These are phyloP conservation scores for Madurella mycetomatis DNA, from an alignment of 2,329 filamentous ascomycete genomes.

Conservation along the genomic window DNA sequence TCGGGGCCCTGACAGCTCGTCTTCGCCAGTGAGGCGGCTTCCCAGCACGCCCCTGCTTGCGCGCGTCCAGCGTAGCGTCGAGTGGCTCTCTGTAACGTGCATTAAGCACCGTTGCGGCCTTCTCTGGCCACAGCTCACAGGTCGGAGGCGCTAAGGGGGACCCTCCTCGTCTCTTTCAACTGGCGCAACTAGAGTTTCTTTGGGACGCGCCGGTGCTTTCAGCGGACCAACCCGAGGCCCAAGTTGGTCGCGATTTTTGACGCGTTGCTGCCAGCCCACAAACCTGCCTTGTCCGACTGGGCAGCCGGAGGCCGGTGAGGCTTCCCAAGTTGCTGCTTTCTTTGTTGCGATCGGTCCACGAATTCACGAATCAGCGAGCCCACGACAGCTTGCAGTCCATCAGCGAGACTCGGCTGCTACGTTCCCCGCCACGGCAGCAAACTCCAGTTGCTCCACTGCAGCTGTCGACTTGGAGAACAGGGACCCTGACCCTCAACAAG, in stretches of 20 bases:
- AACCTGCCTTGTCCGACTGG: conserved; percentile 10
- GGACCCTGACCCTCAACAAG: conserved; percentile 15
- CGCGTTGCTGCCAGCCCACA: conserved; percentile 20
- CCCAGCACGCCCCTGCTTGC: conserved; percentile 2
- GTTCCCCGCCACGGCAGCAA: conserved; percentile 1
- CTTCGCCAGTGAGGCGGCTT: conserved; percentile 1
- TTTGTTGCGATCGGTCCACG: conserved; percentile 8
- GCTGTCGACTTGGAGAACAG: conserved; percentile 10
- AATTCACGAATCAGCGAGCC: conserved; percentile 11
- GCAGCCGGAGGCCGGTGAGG: conserved; percentile 9
- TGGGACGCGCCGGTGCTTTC: conserved; percentile 15
- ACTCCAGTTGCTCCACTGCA: conserved; percentile 11
- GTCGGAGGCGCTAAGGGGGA: neutral
- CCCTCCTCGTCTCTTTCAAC: conserved; percentile 1
- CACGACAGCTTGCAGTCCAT: conserved; percentile 13
- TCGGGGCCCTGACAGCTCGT: neutral
- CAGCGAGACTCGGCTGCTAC: neutral
- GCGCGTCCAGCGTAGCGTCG: neutral
- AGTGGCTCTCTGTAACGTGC: conserved; percentile 4
- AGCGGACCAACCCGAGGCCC: conserved; percentile 20
- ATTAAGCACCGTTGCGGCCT: conserved; percentile 14
- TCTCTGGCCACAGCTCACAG: conserved; percentile 2
- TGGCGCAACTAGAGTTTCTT: conserved; percentile 9
- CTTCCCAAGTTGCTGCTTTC: conserved; percentile 7
- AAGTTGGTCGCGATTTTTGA: conserved; percentile 16